Conservation (phyloP, 2,329 filamentous ascomycete genomes). For the Neonectria hederae region DNA sequence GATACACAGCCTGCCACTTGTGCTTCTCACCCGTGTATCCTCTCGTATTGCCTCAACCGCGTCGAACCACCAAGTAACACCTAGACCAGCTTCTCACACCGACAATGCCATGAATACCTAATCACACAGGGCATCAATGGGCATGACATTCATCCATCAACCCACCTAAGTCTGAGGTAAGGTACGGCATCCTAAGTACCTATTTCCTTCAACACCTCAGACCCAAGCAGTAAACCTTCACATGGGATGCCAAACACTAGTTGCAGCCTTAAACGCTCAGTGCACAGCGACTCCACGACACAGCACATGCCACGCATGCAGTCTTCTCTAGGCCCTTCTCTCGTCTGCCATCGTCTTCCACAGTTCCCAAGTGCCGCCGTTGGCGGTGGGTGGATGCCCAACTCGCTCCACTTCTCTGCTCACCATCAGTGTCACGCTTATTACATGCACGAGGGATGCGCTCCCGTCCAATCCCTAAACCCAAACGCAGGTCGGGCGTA, state of each 20-base stretch:
- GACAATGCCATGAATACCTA: neutral
- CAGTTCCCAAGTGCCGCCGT: neutral
- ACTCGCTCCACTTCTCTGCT: neutral
- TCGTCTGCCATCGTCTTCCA: neutral
- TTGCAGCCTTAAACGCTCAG: neutral
- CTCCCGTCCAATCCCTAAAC: neutral
- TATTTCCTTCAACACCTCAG: neutral
- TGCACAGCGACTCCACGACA: neutral
- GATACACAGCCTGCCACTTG: neutral
- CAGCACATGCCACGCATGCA: constrained; percentile 2
- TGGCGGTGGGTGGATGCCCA: constrained; percentile 1
- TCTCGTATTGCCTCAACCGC: neutral
- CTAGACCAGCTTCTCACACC: neutral
- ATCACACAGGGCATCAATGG: neutral
- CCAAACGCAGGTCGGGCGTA: neutral
- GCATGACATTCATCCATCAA: neutral
- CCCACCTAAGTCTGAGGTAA: no score
- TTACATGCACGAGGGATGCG: neutral
- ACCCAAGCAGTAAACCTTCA: neutral
- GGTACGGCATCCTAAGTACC: no score
- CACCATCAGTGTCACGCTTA: neutral
- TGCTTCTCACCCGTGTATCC: neutral
- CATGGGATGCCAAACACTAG: neutral
- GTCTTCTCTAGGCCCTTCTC: neutral
- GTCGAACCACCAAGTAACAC: neutral